Base-by-base conservation (phyloP, 192 early-diverging fungal genomes). In the Coemansia sp. region DNA sequence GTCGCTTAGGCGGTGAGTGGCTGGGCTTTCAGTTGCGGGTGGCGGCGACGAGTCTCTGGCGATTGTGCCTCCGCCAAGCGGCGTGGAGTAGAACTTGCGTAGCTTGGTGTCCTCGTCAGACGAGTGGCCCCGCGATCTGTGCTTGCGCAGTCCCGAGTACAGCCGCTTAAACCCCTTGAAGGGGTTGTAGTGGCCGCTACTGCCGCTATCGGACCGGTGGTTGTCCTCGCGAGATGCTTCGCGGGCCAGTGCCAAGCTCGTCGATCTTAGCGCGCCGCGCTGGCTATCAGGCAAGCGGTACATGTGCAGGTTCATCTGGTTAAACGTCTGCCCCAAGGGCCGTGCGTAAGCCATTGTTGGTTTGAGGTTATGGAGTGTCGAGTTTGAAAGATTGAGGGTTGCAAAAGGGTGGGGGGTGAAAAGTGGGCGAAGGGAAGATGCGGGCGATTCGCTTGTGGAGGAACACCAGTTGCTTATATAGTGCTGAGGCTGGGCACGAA, bases 291-390 rank as follows among this genome's bases (percentile, higher is more conserved):
- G 78, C 45, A 81, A 69, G 37, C 78, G 69, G 73, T 81, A 81
- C 78, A 81, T 81, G 66, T 72, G 55, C 12, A 81, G 70, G 57
- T 81, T 81, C 57, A 81, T 73, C 63, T 81, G 78, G 63, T 81
- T 81, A 60, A 81, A 81, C 34, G 78, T 81, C n/a, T 81, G 78
- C 42, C 78, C 78, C 42, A 81, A 67, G 28, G 78, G 78, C 37
- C 78, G 62, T 16, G 69, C 38, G 57, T 81, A 81, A 43, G 78
- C 73, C 80, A 82, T 78, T 13, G 31, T 62, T 58, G 13, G 50
- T 31, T 53, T 7, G 12, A 28, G 53, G n/a, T 1, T 39, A 52
- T 52, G 23, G 13, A 14, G 10, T 21, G 3, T 52, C 3, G n/a
- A 4, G 16, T 43, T 43, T 43, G n/a, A 6, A n/a, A 21, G 9